Conservation (phyloP, 257 asterid genomes). For the Nicotiana benthamiana region DNA sequence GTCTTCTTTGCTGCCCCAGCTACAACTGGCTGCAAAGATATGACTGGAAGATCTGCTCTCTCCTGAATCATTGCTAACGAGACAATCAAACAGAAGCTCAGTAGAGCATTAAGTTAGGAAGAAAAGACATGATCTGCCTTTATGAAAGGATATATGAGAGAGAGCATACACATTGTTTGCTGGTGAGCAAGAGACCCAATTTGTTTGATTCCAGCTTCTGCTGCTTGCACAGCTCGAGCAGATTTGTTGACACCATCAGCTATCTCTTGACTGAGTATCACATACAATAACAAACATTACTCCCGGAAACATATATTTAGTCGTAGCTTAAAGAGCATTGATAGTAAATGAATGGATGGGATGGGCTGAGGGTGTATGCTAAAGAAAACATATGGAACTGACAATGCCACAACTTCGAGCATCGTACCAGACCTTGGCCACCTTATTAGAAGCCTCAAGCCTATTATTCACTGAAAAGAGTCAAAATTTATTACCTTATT, state of each 20-base stretch:
- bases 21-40: conserved; percentile 77
- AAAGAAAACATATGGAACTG: background rate
- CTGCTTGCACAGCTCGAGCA: conserved; percentile 91
- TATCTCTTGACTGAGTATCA: conserved; percentile 70
- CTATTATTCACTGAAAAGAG: background rate
- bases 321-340: background rate
- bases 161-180: conserved; percentile 64
- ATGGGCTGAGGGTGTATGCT: background rate
- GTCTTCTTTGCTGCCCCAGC: conserved; percentile 91
- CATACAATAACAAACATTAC: conserved; percentile 15
- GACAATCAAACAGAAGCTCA: conserved; percentile 6
- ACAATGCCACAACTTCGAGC: background rate
- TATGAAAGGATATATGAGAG: conserved; percentile 8
- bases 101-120: background rate
- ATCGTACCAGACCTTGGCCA: background rate
- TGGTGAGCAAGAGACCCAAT: conserved; percentile 78
- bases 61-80: conserved; percentile 82
- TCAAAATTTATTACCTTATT: background rate
- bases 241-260: conserved; percentile 81
- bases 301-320: background rate
- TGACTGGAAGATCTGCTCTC: conserved; percentile 79
- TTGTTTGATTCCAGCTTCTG: conserved; percentile 81
- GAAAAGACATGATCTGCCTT: background rate
- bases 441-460: background rate
- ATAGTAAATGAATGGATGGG: background rate